A percentile compares a stretch with the other conserved stretches of the same genome.
These are phyloP conservation scores for Termitomyces sp. DNA, from an alignment of 768 basidiomycete species.

Conservation along the genomic window DNA sequence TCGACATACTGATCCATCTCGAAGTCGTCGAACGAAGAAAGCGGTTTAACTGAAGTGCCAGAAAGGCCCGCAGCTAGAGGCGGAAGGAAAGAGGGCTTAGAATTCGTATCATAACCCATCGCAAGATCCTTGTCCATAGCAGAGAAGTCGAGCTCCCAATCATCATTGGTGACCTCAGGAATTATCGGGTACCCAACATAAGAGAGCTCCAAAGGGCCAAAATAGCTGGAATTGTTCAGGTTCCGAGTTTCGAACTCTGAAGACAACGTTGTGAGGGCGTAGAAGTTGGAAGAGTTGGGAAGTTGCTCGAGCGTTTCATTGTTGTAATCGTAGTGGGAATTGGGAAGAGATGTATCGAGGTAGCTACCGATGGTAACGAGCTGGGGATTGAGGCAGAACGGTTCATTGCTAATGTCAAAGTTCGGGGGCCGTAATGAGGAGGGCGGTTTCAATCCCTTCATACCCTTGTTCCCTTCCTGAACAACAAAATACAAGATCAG, in stretches of 20 bases:
- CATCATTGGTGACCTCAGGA: neutral
- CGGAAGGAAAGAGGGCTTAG: neutral
- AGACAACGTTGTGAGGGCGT: neutral
- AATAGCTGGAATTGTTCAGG: neutral
- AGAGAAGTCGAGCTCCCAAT: neutral
- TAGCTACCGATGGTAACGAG: conserved; percentile 3
- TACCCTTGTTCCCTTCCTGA: conserved; percentile 9
- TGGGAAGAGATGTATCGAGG: conserved; percentile 5
- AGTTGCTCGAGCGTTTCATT: neutral
- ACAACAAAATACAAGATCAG: conserved; percentile 1
- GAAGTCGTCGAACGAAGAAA: neutral
- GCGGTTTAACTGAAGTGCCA: neutral
- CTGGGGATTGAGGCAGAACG: conserved; percentile 15
- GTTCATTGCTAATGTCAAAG: conserved; percentile 18
- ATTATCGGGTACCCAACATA: neutral
- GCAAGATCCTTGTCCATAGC: neutral
- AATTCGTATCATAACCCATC: neutral
- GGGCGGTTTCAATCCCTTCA: neutral
- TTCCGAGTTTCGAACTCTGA: neutral
- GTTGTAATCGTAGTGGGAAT: conserved; percentile 2
- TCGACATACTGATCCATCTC: conserved; percentile 20
- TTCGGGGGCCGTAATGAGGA: conserved; percentile 15
- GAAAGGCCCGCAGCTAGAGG: neutral
- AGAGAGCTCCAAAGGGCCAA: conserved; percentile 6
- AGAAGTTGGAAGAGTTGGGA: neutral